Evolutionary conservation across 2,329 filamentous ascomycete species (phyloP).

Genomic region (Sclerotinia nivalis): DNA sequence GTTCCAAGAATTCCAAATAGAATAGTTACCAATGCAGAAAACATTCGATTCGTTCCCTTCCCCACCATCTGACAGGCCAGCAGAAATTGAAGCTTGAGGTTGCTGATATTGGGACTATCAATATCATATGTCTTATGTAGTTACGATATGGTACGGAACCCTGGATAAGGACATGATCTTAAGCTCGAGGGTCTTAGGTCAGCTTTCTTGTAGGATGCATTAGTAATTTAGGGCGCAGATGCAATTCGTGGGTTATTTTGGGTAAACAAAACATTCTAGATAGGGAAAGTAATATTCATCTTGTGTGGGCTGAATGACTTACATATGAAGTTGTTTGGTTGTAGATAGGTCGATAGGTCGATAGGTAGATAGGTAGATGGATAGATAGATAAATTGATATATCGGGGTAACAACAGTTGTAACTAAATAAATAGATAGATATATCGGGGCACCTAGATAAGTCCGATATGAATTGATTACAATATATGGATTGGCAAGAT

Average conservation of each 20-base stretch:
- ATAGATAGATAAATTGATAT: too few species aligned
- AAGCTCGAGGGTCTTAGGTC: slow-evolving; percentile 7
- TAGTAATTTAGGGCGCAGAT: neutral
- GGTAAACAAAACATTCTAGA: neutral
- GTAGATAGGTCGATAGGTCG: neutral
- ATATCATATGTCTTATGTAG: neutral
- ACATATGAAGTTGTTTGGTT: slow-evolving; percentile 1
- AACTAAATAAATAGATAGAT: neutral
- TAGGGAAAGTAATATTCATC: neutral
- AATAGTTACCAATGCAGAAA: neutral
- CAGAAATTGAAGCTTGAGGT: slow-evolving; percentile 1
- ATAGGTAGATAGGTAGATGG: too few species aligned
- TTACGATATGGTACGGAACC: neutral
- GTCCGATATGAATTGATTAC: neutral
- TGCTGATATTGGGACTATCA: neutral
- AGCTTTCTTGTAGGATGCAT: slow-evolving; percentile 1
- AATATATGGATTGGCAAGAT: slow-evolving; percentile 1
- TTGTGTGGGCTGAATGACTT: slow-evolving; percentile 1
- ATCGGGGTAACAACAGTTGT: too few species aligned
- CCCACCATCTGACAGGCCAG: neutral
- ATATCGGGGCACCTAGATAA: slow-evolving; percentile 3
- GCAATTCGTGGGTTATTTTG: neutral
- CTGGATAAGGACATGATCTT: slow-evolving; percentile 14
- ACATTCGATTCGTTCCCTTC: slow-evolving; percentile 4
- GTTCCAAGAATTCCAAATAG: neutral